These are phyloP conservation scores for Zygoascus flipseniorum DNA, from an alignment of 805 yeast genomes.

Conservation along the genomic window DNA sequence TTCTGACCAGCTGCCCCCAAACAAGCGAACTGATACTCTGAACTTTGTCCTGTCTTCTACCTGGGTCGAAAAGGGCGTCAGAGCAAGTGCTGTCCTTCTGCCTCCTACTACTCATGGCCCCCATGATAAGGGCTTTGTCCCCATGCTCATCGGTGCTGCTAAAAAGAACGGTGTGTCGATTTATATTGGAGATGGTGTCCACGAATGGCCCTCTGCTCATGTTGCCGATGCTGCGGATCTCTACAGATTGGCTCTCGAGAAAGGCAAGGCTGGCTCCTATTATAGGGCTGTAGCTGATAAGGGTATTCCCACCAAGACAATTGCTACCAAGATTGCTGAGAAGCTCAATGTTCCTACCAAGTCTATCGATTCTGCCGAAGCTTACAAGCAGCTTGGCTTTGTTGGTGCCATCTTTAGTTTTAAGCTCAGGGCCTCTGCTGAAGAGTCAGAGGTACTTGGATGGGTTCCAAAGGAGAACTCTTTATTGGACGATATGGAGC, in stretches of 20 bases:
- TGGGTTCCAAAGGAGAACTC: constrained; percentile 4
- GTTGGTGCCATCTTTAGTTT: background rate
- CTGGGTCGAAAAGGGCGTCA: constrained; percentile 29
- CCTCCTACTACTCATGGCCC: constrained; percentile 31
- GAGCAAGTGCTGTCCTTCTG: constrained; percentile 22
- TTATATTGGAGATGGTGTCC: constrained; percentile 31
- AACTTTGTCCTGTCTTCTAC: no score
- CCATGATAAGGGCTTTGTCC: constrained; percentile 24
- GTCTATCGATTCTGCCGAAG: constrained; percentile 1
- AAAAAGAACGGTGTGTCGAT: constrained; percentile 24
- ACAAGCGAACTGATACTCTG: no score
- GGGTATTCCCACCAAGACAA: constrained; percentile 17
- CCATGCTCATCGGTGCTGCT: constrained; percentile 8
- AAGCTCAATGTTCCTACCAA: background rate
- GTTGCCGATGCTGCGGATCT: constrained; percentile 29
- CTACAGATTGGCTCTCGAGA: constrained; percentile 24
- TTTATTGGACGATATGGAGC: constrained; percentile 3
- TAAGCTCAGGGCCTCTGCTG: background rate
- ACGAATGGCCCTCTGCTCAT: constrained; percentile 29
- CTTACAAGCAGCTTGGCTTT: background rate
- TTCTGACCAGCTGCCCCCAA: no score
- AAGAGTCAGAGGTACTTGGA: constrained; percentile 5
- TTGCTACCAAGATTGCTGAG: constrained; percentile 24
- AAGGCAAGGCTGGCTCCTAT: constrained; percentile 3
- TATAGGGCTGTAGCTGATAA: constrained; percentile 25